Base-by-base conservation (phyloP, 1,284 basidiomycete species). In the Afroboletus lepidellus region DNA sequence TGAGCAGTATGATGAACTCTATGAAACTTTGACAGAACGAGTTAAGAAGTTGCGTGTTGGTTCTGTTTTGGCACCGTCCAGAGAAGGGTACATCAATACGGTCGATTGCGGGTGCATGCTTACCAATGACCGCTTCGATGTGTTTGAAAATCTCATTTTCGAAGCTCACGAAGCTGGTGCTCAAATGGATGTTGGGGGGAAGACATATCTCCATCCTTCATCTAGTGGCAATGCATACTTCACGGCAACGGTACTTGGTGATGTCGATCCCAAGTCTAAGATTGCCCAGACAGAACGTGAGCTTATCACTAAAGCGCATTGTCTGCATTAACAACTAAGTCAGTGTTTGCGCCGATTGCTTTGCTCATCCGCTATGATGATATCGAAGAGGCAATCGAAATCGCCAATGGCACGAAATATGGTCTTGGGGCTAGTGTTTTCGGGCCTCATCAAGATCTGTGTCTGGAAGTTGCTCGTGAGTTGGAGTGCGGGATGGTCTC, bases 381-480 rank as follows among this genome's bases (percentile, higher is more conserved):
- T 7, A 73, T 93, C 33, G 85, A 94, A 1, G 85, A 95, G 60
- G 94, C 92, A 0, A 80, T 98, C 54, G 78, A 78, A 44, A 85
- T 95, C 57, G 92, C 96, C 0, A 98, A 98, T 64, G 78, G 80
- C 15, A 93, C 92, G 1, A 78, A 82, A 30, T 98, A 92, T 69
- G 96, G 91, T 16, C 82, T 99, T n/a, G 96, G 95, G 41, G 92
- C 93, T 1, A 91, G 91, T 52, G 92, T 99, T n/a, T 98, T 95
- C 66, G 95, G 95, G 9, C 85, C 85, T 12, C 81, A 88, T 63
- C 83, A 88, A 64, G 76, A 78, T 27, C 74, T 89, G 41, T 94
- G 92, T 64, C 60, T 88, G 48, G 76, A 84, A 48, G 87, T 98
- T 12, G 93, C 94, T 16, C 81, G 84, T 51, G 72, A 77, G 46